These are phyloP conservation scores for Cladosporium sp. DNA, from an alignment of 2,329 filamentous ascomycete genomes.

Conservation along the genomic window DNA sequence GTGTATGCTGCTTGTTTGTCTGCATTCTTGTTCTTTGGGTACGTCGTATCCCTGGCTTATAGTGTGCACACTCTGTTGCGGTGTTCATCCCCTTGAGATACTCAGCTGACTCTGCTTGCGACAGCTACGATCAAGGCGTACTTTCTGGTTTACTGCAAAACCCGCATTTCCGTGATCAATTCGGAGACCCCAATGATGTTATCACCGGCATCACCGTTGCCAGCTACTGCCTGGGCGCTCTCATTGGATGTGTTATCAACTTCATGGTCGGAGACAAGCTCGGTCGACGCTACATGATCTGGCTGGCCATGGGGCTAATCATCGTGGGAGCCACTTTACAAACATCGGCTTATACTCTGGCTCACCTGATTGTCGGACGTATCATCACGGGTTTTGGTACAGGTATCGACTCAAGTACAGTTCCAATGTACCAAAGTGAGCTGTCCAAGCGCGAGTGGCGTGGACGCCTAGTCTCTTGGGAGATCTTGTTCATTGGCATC, in stretches of 20 bases:
- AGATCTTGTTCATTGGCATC: slow-evolving; percentile 25
- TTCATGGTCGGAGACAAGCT: slow-evolving; percentile 33
- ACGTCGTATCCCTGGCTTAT: not conserved
- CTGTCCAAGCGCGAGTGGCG: slow-evolving; percentile 22
- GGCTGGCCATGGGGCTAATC: slow-evolving; percentile 36
- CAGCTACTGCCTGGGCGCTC: slow-evolving; percentile 33
- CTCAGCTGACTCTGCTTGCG: not conserved
- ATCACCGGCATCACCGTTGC: slow-evolving; percentile 32
- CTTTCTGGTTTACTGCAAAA: slow-evolving; percentile 20
- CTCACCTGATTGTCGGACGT: slow-evolving; percentile 39
- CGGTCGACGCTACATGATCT: slow-evolving; percentile 32
- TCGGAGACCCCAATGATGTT: slow-evolving; percentile 16
- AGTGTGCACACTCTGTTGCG: no score
- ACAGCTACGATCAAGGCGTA: slow-evolving; percentile 17
- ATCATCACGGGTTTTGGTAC: slow-evolving; percentile 41
- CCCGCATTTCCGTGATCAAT: slow-evolving; percentile 18
- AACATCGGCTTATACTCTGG: slow-evolving; percentile 33
- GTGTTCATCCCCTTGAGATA: not conserved
- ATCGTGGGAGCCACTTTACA: slow-evolving; percentile 38
- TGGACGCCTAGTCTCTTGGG: slow-evolving; percentile 23
- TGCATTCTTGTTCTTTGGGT: slow-evolving; percentile 21
- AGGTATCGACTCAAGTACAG: slow-evolving; percentile 34
- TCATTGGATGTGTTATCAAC: slow-evolving; percentile 32
- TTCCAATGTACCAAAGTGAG: slow-evolving; percentile 33
- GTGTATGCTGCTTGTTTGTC: slow-evolving; percentile 19